Evolutionary conservation across 78 protist genomes (phyloP).

Genomic region (Acrasis kona): DNA sequence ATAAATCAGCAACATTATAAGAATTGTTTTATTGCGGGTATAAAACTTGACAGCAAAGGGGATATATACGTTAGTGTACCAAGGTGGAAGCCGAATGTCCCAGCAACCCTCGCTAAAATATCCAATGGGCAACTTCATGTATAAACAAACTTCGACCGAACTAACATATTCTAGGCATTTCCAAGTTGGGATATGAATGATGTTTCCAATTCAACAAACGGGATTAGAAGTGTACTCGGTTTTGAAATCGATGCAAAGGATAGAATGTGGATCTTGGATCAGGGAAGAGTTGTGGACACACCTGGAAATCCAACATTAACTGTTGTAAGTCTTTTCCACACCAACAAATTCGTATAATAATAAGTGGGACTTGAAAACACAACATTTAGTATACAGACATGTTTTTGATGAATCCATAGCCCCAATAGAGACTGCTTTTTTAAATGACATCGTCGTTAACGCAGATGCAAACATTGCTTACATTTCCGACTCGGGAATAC

Average conservation of each 20-base stretch:
- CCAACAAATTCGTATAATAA: too few relatives aligned
- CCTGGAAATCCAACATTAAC: not conserved
- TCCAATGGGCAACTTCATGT: not conserved
- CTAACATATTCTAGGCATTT: constrained; percentile 1
- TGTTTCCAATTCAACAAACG: not conserved
- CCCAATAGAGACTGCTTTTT: not conserved
- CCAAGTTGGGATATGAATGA: constrained; percentile 19
- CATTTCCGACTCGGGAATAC: constrained; percentile 20
- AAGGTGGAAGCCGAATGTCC: constrained; percentile 10
- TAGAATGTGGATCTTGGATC: constrained; percentile 23
- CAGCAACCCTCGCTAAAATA: constrained; percentile 9
- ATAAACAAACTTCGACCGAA: not conserved
- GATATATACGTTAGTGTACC: constrained; percentile 12
- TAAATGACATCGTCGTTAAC: constrained; percentile 14
- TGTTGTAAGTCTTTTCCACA: too few relatives aligned
- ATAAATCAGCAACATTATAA: constrained; percentile 6
- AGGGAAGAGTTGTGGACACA: constrained; percentile 2
- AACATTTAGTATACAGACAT: not conserved
- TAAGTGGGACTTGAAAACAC: not conserved
- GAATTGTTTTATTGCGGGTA: constrained; percentile 15
- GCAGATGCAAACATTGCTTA: not conserved
- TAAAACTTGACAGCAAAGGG: constrained; percentile 13
- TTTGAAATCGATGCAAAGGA: constrained; percentile 11
- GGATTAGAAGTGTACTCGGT: constrained; percentile 2
- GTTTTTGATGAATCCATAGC: constrained; percentile 1